Conservation (phyloP, 73 alveolate species). For the Tetrahymena malaccensis region DNA sequence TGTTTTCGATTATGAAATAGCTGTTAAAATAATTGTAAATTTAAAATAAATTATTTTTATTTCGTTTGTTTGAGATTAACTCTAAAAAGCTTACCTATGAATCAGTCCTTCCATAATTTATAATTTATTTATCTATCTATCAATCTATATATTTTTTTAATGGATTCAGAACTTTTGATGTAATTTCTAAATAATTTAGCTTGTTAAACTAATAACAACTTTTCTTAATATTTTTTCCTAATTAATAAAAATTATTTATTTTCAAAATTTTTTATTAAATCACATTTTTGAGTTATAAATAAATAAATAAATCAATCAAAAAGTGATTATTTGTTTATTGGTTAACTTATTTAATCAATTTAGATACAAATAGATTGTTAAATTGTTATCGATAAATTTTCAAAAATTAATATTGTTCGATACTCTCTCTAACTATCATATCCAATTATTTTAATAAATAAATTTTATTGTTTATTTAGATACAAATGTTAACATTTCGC, state of each 20-base stretch:
- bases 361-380: neutral
- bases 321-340: neutral
- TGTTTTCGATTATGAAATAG: neutral
- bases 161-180: neutral
- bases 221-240: neutral
- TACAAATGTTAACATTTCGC: neutral
- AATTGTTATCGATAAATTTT: neutral
- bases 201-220: neutral
- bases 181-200: neutral
- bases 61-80: too few relatives aligned
- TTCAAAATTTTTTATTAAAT: neutral
- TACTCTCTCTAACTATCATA: neutral
- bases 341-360: neutral
- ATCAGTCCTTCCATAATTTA: neutral
- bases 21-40: too few relatives aligned
- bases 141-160: too few relatives aligned
- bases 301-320: too few relatives aligned
- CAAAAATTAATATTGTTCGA: neutral
- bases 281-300: neutral
- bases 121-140: neutral
- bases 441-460: neutral
- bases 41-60: too few relatives aligned
- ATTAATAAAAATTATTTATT: neutral
- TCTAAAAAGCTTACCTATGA: neutral
- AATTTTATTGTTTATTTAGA: too few relatives aligned